Base-by-base conservation (phyloP, 129 eudicot genomes). In the Flaveria brownii region DNA sequence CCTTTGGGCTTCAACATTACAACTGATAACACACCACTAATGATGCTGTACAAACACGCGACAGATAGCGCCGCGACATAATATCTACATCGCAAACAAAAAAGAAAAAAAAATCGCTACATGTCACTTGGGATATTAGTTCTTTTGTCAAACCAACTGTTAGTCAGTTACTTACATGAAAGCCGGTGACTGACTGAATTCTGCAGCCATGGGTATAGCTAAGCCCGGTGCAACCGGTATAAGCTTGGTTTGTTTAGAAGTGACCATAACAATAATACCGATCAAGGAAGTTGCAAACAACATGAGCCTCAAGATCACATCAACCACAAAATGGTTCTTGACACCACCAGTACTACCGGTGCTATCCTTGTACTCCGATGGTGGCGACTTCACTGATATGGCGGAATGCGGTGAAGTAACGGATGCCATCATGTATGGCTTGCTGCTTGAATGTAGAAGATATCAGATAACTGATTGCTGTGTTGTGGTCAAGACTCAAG, bases 11-110 rank as follows among this genome's bases (percentile, higher is more conserved):
- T 92, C 51, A 71, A 6, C 74, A 84, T 50, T 50, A 73, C 42
- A 16, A 78, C 28, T 46, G 88, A 84, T 11, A 80, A 9, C 63
- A 92, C 45, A 43, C 72, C 36, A 13, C 89, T 80, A 25, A 92
- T 80, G 68, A 89, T 46, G 78, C 91, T 84, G 81, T 92, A 89
- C 11, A 92, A 77, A 39, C 88, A 86, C n/a, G 89, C 83, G n/a
- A 86, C 84, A 6, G 97, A 82, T 49, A 87, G 87, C 64, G 97
- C 93, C 66, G 74, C 88, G 10, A 87, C 80, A 5, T 82, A 87
- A 85, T 86, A 85, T 87, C 97, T 92, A 89, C 83, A 73, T 28
- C 77, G 10, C 12, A 18, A 64, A 0, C 1, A 66, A 39, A 33
- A 41, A 33, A 33, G 0, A 33, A 33, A 36, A 36, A 36, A 36